Conservation (phyloP, 73 alveolate genomes). For the Tetrahymena malaccensis region DNA sequence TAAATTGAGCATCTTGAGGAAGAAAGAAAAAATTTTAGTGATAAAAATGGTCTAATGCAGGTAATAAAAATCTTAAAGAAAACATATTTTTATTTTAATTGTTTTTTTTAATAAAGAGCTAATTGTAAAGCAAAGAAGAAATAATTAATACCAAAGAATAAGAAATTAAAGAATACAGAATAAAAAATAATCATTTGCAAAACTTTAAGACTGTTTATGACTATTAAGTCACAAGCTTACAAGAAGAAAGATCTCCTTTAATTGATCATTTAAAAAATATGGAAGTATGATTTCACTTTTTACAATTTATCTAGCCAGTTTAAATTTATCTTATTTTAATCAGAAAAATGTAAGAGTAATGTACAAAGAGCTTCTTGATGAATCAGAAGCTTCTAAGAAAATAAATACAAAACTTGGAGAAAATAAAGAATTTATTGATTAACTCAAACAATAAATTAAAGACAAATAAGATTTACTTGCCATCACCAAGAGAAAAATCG, state of each 20-base stretch:
- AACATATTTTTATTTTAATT: neutral
- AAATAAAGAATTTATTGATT: neutral
- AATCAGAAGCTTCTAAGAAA: slow-evolving; percentile 22
- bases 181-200: slow-evolving; percentile 18
- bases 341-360: slow-evolving; percentile 21
- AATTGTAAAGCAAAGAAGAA: slow-evolving; percentile 17
- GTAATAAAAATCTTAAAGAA: neutral
- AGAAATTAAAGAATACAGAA: slow-evolving; percentile 34
- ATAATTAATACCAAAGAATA: slow-evolving; percentile 16
- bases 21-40: slow-evolving; percentile 24
- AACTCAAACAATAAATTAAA: neutral
- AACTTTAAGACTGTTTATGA: slow-evolving; percentile 32
- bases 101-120: neutral
- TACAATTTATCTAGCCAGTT: neutral
- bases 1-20: neutral
- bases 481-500: neutral
- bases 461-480: neutral
- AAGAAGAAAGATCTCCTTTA: slow-evolving; percentile 26
- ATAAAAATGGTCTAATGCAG: neutral
- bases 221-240: neutral
- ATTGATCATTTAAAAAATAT: slow-evolving; percentile 6
- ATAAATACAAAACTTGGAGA: neutral
- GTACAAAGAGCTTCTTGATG: slow-evolving; percentile 37
- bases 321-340: neutral
- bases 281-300: neutral